Evolutionary conservation across 495 filamentous ascomycete species (phyloP).

Genomic region (Chlorociboria aeruginascens): DNA sequence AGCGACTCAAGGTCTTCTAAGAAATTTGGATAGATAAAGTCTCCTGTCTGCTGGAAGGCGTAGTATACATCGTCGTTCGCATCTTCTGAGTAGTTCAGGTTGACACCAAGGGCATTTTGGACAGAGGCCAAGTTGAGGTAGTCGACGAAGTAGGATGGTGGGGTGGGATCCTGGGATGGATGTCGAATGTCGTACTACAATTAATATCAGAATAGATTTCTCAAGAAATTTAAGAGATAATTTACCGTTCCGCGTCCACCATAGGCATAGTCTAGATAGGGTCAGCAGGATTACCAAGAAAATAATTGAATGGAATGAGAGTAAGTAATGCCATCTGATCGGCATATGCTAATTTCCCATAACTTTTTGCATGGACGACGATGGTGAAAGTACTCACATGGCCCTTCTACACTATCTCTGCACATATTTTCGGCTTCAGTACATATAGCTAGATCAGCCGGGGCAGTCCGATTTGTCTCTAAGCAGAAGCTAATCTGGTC

Average conservation of each 20-base stretch:
- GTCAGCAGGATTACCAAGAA: no score
- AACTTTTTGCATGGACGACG: no score
- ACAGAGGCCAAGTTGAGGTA: conserved; percentile 40
- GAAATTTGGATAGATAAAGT: conserved; percentile 32
- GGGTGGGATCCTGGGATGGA: not conserved
- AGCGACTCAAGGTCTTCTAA: conserved; percentile 40
- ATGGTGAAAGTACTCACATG: not conserved
- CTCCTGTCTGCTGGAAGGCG: conserved; percentile 20
- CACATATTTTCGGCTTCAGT: conserved; percentile 5
- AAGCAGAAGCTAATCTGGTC: conserved; percentile 1
- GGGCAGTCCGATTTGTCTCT: not conserved
- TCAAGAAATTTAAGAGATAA: not conserved
- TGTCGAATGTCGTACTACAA: conserved; percentile 2
- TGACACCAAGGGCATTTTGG: conserved; percentile 44
- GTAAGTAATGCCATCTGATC: no score
- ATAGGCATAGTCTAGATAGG: not conserved
- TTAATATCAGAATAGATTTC: not conserved
- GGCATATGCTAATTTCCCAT: no score
- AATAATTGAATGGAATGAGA: no score
- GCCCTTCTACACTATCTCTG: conserved; percentile 1
- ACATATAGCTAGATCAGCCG: not conserved
- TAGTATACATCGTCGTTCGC: conserved; percentile 18
- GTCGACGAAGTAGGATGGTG: not conserved
- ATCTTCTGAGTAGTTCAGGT: conserved; percentile 38
- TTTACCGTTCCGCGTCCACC: not conserved